These are phyloP conservation scores for Sclerotinia sclerotiorum DNA, from an alignment of 2,329 filamentous ascomycete genomes.

Conservation along the genomic window DNA sequence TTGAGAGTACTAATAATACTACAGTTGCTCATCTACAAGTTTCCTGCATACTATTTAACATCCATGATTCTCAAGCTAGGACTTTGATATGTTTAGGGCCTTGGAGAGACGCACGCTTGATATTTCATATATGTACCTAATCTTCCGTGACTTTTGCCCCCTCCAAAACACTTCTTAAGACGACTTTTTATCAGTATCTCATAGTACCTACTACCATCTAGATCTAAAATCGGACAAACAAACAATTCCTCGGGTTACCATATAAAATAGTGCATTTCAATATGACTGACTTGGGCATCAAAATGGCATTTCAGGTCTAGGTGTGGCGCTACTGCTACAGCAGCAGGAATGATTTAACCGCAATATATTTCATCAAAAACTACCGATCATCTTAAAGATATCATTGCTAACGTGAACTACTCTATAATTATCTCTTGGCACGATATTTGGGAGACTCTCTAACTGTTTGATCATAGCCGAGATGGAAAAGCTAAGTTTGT, in stretches of 20 bases:
- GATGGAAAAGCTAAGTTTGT: background rate
- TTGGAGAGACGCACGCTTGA: background rate
- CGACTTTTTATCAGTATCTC: background rate
- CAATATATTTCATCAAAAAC: background rate
- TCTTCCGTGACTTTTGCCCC: too few relatives aligned
- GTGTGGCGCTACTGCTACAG: background rate
- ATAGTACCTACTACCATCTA: background rate
- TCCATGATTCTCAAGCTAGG: background rate
- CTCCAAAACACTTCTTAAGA: too few relatives aligned
- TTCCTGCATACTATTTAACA: background rate
- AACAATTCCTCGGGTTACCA: background rate
- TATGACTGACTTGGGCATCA: too few relatives aligned
- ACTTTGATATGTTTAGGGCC: too few relatives aligned
- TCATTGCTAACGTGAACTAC: background rate
- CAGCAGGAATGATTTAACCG: background rate
- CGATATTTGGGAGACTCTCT: background rate
- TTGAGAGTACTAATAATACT: background rate
- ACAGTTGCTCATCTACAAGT: background rate
- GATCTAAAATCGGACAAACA: background rate
- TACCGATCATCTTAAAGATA: background rate
- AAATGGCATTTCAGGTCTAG: background rate
- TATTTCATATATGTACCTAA: background rate
- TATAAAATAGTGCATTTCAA: background rate
- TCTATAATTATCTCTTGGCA: background rate
- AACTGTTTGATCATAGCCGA: background rate